Conservation (phyloP, 331 rosid species). For the Erythrophleum ivorense region DNA sequence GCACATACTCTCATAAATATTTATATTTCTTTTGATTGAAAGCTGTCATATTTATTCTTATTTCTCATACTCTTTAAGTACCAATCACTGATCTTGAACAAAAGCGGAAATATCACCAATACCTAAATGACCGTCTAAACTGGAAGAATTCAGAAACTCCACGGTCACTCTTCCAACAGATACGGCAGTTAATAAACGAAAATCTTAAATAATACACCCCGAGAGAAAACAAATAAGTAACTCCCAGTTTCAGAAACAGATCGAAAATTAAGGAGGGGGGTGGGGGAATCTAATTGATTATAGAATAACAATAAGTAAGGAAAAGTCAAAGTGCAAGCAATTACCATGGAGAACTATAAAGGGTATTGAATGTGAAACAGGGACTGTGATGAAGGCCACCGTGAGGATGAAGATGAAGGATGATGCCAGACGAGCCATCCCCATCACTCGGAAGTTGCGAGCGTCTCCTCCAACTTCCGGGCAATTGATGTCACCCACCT, state of each 20-base stretch:
- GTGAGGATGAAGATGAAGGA: slow-evolving; percentile 29
- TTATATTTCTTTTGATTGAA: neutral
- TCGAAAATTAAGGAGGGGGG: neutral
- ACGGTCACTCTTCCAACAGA: neutral
- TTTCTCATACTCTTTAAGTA: neutral
- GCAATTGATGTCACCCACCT: neutral
- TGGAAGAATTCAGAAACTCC: neutral
- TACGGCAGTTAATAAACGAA: neutral
- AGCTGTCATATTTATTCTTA: neutral
- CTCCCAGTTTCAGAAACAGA: neutral
- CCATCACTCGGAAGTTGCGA: slow-evolving; percentile 32
- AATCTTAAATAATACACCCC: neutral
- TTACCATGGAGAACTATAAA: slow-evolving; percentile 69
- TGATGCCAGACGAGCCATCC: slow-evolving; percentile 41
- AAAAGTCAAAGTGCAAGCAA: neutral
- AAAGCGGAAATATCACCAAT: neutral
- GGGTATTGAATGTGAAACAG: slow-evolving; percentile 49
- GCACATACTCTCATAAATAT: neutral
- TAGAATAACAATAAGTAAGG: neutral
- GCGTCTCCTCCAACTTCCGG: slow-evolving; percentile 2
- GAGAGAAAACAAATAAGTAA: neutral
- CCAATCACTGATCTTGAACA: neutral
- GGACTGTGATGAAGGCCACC: slow-evolving; percentile 22
- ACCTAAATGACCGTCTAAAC: neutral
- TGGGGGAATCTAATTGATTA: neutral